A percentile compares a stretch with the other conserved stretches of the same genome.
These are phyloP conservation scores for Talaromyces sp. DNA, from an alignment of 2,329 filamentous ascomycete genomes.

Conservation along the genomic window DNA sequence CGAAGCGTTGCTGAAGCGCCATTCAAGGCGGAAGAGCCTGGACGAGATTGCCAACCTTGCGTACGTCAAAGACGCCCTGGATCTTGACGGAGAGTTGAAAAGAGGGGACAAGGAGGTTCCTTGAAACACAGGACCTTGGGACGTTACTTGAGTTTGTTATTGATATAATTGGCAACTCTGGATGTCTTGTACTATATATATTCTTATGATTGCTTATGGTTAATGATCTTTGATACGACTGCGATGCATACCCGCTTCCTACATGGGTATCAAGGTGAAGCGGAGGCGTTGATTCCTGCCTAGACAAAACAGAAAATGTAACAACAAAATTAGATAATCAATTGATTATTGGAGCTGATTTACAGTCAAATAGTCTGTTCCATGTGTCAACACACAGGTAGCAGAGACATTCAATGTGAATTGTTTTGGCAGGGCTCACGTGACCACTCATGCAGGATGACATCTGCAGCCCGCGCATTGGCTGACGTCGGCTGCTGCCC, in stretches of 20 bases:
- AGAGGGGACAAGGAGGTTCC: constrained; percentile 49
- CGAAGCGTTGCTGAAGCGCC: constrained; percentile 77
- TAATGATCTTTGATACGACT: constrained; percentile 8
- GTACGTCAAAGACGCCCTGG: constrained; percentile 73
- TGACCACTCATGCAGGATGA: background rate
- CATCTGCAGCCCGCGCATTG: background rate
- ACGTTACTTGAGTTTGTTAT: background rate
- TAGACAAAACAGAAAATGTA: background rate
- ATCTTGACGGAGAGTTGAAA: constrained; percentile 56
- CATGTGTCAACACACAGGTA: background rate
- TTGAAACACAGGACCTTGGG: constrained; percentile 19
- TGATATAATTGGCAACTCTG: background rate
- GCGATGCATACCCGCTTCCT: background rate
- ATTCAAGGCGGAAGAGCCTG: constrained; percentile 69
- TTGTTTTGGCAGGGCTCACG: background rate
- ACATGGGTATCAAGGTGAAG: background rate
- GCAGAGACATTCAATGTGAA: background rate
- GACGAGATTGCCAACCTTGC: constrained; percentile 64
- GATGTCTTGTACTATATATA: constrained; percentile 8
- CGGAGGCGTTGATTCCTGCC: background rate
- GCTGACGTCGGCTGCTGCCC: background rate
- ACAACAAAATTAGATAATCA: background rate
- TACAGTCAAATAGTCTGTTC: background rate
- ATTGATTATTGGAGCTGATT: background rate
- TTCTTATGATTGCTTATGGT: constrained; percentile 12